These are phyloP conservation scores for Ligustrum vulgare DNA, from an alignment of 257 asterid genomes.

Conservation along the genomic window DNA sequence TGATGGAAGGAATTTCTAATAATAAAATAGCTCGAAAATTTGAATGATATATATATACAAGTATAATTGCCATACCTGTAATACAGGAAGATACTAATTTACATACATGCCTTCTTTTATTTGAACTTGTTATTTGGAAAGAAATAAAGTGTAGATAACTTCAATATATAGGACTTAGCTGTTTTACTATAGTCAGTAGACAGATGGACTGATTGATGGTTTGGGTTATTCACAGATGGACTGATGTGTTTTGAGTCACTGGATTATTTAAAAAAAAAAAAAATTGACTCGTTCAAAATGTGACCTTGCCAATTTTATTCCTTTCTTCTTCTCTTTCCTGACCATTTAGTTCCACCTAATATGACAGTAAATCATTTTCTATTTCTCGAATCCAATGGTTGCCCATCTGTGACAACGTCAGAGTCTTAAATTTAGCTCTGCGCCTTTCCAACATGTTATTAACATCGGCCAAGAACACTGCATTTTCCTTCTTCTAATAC, in stretches of 20 bases:
- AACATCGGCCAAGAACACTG: not conserved
- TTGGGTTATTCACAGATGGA: not conserved
- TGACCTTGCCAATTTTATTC: not conserved
- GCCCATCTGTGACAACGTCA: not conserved
- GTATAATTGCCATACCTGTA: too few relatives aligned
- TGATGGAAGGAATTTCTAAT: not conserved
- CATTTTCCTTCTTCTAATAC: not conserved
- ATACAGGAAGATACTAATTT: not conserved
- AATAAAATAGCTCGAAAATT: not conserved
- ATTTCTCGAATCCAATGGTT: not conserved
- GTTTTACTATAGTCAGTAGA: not conserved
- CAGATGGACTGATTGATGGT: not conserved
- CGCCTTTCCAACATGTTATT: not conserved
- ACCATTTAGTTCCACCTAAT: not conserved
- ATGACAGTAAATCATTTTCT: not conserved
- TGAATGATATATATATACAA: not conserved
- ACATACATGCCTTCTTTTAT: not conserved
- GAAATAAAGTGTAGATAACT: too few relatives aligned
- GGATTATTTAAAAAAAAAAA: not conserved
- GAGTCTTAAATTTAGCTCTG: not conserved
- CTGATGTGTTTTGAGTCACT: not conserved
- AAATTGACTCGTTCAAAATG: not conserved
- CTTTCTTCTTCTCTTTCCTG: not conserved
- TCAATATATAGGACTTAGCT: too few relatives aligned
- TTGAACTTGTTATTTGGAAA: not conserved